phyloP scores from a whole-genome alignment of 2,329 filamentous ascomycete species.

The Fusarium tupiense region DNA sequence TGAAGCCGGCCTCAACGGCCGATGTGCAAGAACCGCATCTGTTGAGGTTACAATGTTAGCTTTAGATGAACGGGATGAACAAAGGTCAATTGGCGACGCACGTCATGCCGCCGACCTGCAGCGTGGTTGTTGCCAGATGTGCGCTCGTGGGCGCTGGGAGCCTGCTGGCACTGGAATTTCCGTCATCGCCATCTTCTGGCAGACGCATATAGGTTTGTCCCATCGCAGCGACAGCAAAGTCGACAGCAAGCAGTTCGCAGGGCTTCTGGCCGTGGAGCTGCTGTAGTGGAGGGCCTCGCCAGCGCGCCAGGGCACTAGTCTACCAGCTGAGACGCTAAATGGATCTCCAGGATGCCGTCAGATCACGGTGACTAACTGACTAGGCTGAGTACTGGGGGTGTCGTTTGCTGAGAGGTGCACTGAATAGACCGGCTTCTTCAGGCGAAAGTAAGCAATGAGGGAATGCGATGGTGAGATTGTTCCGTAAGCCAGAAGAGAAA shows the following conservation, averaged over 20 bases:
- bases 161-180: neutral
- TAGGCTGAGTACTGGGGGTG: too few relatives aligned
- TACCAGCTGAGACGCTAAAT: neutral
- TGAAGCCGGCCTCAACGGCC: slow-evolving; percentile 90
- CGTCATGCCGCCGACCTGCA: neutral
- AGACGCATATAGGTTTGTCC: neutral
- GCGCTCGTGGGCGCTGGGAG: neutral
- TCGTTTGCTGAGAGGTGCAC: neutral
- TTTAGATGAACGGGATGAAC: neutral
- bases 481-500: neutral
- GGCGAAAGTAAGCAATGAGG: neutral
- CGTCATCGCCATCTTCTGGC: neutral
- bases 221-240: neutral
- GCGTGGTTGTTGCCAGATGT: neutral
- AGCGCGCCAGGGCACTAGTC: neutral
- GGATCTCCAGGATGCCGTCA: neutral
- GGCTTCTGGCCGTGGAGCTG: neutral
- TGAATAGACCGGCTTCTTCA: neutral
- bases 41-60: slow-evolving; percentile 54
- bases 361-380: neutral
- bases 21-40: slow-evolving; percentile 94
- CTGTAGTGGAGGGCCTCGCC: neutral
- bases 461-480: neutral
- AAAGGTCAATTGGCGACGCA: neutral
- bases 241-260: neutral